Evolutionary conservation across 2,329 filamentous ascomycete genomes (phyloP).

Genomic region (Atkinsonella texensis): DNA sequence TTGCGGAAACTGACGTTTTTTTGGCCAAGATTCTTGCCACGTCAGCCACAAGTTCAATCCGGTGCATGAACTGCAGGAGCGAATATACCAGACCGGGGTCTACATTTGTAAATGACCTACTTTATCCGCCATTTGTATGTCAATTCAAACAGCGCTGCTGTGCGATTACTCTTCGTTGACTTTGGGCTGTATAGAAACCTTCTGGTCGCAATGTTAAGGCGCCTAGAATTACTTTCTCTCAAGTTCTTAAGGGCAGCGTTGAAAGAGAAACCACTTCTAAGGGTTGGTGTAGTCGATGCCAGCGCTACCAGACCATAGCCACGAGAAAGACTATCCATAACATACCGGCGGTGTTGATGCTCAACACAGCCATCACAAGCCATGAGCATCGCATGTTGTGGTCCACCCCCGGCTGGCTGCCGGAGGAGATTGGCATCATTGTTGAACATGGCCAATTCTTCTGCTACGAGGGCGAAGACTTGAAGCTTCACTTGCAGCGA

Average conservation of each 20-base stretch:
- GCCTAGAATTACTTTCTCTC: constrained; percentile 62
- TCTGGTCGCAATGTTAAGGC: constrained; percentile 36
- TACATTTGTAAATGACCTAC: constrained; percentile 73
- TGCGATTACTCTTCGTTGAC: not conserved
- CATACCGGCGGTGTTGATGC: constrained; percentile 73
- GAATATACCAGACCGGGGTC: constrained; percentile 72
- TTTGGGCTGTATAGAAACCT: constrained; percentile 26
- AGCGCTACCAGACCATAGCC: constrained; percentile 77
- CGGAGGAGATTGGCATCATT: constrained; percentile 86
- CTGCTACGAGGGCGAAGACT: constrained; percentile 86
- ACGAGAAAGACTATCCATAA: constrained; percentile 75
- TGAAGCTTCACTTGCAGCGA: constrained; percentile 67
- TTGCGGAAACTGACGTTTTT: not conserved
- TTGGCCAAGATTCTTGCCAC: constrained; percentile 45
- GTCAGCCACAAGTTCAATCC: constrained; percentile 58
- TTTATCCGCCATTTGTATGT: constrained; percentile 50
- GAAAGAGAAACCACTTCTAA: constrained; percentile 80
- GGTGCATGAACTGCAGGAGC: constrained; percentile 76
- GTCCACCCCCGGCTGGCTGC: constrained; percentile 82
- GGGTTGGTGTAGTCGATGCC: constrained; percentile 88
- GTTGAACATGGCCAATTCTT: constrained; percentile 85
- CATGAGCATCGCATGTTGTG: constrained; percentile 70
- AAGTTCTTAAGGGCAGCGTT: constrained; percentile 83
- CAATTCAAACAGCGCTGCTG: not conserved
- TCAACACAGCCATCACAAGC: constrained; percentile 68